Evolutionary conservation across 2,329 filamentous ascomycete species (phyloP).

Genomic region (Penicillium brevicompactum): DNA sequence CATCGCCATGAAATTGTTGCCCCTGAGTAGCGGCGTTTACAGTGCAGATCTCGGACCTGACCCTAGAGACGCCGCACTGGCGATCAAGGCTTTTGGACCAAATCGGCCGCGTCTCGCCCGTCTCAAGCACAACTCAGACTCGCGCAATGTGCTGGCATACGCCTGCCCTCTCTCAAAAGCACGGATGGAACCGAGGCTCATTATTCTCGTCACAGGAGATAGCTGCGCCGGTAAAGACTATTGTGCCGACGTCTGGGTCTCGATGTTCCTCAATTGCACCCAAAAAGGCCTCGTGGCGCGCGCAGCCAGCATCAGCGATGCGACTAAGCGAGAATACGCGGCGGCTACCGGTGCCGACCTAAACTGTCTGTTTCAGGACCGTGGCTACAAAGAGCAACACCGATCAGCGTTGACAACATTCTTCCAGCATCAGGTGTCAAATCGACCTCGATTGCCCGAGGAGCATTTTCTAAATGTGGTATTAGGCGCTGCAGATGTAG

Average conservation of each 20-base stretch:
- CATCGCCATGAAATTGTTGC: conserved; percentile 50
- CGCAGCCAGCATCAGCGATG: conserved; percentile 59
- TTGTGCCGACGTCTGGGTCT: conserved; percentile 57
- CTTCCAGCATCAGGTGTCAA: conserved; percentile 49
- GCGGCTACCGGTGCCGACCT: conserved; percentile 51
- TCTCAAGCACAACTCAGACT: conserved; percentile 56
- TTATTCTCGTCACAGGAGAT: conserved; percentile 58
- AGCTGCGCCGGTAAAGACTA: conserved; percentile 63
- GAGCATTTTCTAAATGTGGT: conserved; percentile 57
- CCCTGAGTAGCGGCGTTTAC: conserved; percentile 57
- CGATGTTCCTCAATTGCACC: conserved; percentile 34
- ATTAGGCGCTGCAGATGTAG: conserved; percentile 41
- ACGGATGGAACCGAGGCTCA: conserved; percentile 45
- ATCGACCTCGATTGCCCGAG: conserved; percentile 51
- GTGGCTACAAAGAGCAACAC: conserved; percentile 64
- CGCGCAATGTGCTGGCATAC: conserved; percentile 55
- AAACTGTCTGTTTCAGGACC: conserved; percentile 53
- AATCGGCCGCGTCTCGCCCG: conserved; percentile 54
- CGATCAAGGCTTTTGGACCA: conserved; percentile 58
- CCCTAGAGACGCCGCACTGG: conserved; percentile 57
- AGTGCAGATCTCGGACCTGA: conserved; percentile 66
- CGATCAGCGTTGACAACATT: conserved; percentile 55
- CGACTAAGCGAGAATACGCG: conserved; percentile 61
- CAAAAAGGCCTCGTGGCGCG: conserved; percentile 40
- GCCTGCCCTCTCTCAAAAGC: conserved; percentile 56